Percentiles rank a stretch among this genome's conserved stretches.
Evolutionary conservation across 129 eudicot species (phyloP).

Genomic region (Flaveria robusta): DNA sequence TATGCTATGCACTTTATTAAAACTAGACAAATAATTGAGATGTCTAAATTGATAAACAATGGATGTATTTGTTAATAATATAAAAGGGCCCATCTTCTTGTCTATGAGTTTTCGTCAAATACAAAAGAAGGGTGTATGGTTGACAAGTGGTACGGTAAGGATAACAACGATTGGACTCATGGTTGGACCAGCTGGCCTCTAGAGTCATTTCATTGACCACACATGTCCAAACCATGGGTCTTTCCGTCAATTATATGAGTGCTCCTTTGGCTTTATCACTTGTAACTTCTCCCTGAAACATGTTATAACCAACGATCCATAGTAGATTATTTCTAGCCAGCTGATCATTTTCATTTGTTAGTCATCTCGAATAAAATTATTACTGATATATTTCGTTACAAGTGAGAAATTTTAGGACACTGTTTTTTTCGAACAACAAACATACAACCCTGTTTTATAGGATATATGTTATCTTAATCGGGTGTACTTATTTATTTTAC

Average conservation of each 20-base stretch:
- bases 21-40: neutral
- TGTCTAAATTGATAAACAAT: neutral
- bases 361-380: no score
- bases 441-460: no score
- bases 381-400: no score
- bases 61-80: neutral
- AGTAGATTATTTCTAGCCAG: no score
- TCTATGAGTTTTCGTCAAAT: constrained; percentile 4
- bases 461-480: no score
- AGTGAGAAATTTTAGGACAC: no score
- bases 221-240: constrained; percentile 12
- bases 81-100: neutral
- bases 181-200: constrained; percentile 16
- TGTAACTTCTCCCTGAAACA: constrained; percentile 10
- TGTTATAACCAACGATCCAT: no score
- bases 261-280: constrained; percentile 5
- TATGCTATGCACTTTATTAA: constrained; percentile 4
- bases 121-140: constrained; percentile 28
- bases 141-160: constrained; percentile 24
- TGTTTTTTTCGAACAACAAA: no score
- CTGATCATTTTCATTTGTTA: no score
- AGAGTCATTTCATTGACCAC: neutral
- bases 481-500: no score
- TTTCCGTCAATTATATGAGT: neutral
- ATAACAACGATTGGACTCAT: neutral